Evolutionary conservation across 306 rosid species (phyloP).

Genomic region (Prosopis cineraria): DNA sequence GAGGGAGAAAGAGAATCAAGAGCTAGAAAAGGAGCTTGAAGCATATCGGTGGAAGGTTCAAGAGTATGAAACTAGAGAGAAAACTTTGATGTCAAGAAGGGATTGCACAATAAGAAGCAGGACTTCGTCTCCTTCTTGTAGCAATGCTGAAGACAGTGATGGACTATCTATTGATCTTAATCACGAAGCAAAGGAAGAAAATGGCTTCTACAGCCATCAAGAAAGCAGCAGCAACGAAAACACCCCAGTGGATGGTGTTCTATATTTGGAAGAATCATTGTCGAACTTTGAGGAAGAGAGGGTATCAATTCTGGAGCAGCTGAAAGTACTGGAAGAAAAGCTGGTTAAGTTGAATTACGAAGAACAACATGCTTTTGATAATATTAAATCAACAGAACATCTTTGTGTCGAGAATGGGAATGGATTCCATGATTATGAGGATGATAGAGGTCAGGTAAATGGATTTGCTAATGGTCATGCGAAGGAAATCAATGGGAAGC

Average conservation of each 20-base stretch:
- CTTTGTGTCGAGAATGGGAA: conserved; percentile 61
- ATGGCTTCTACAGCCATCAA: conserved; percentile 51
- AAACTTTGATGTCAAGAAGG: conserved; percentile 53
- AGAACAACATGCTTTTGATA: conserved; percentile 59
- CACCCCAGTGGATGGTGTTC: conserved; percentile 78
- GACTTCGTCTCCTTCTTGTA: conserved; percentile 69
- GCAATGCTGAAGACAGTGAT: conserved; percentile 88
- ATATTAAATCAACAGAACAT: conserved; percentile 43
- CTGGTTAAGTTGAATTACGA: conserved; percentile 66
- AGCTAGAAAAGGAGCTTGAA: conserved; percentile 82
- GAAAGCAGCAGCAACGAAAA: conserved; percentile 57
- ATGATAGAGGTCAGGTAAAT: conserved; percentile 44
- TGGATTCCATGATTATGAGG: conserved; percentile 58
- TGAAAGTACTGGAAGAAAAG: conserved; percentile 84
- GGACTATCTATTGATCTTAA: conserved; percentile 71
- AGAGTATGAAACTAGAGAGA: conserved; percentile 77
- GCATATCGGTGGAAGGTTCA: conserved; percentile 67
- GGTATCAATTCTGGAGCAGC: conserved; percentile 76
- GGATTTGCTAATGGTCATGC: conserved; percentile 66
- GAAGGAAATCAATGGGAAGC: conserved; percentile 64
- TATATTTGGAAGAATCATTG: conserved; percentile 77
- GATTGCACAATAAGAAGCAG: conserved; percentile 70
- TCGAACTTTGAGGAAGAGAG: conserved; percentile 90
- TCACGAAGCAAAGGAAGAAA: conserved; percentile 70
- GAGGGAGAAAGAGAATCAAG: conserved; percentile 91